Evolutionary conservation across 129 eudicot genomes (phyloP).

Genomic region (Centrapalus pauciflorus): DNA sequence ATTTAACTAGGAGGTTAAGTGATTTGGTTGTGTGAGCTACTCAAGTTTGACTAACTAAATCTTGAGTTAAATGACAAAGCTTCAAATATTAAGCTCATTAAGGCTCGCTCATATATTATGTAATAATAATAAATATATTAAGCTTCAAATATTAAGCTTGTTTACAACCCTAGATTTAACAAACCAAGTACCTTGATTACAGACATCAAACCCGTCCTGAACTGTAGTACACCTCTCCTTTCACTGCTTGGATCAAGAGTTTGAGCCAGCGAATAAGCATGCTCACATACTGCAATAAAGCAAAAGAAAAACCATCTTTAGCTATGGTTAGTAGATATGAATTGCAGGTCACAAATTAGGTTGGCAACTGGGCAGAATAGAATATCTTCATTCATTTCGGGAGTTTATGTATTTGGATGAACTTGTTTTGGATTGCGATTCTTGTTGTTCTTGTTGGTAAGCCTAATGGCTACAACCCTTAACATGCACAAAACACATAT

Average conservation of each 20-base stretch:
- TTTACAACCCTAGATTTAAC: too few species aligned
- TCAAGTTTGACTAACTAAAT: too few species aligned
- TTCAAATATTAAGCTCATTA: too few species aligned
- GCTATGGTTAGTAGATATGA: neutral
- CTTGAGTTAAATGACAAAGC: too few species aligned
- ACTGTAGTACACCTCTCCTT: conserved; percentile 97
- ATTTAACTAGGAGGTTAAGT: too few species aligned
- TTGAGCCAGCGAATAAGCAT: conserved; percentile 94
- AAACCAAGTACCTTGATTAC: conserved; percentile 80
- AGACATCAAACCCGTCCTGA: conserved; percentile 95
- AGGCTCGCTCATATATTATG: too few species aligned
- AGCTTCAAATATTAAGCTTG: too few species aligned
- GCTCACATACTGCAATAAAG: conserved; percentile 75
- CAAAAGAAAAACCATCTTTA: conserved; percentile 19
- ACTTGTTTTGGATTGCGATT: neutral
- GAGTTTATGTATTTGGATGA: neutral
- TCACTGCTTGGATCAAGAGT: conserved; percentile 95
- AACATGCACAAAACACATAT: neutral
- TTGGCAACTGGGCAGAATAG: neutral
- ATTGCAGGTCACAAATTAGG: neutral
- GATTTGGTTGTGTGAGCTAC: too few species aligned
- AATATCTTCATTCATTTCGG: neutral
- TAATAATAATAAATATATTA: too few species aligned
- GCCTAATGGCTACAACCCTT: neutral
- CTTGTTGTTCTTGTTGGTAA: neutral